phyloP scores from a whole-genome alignment of 352 stramenopile genomes.

The Thalassiosira delicatula region DNA sequence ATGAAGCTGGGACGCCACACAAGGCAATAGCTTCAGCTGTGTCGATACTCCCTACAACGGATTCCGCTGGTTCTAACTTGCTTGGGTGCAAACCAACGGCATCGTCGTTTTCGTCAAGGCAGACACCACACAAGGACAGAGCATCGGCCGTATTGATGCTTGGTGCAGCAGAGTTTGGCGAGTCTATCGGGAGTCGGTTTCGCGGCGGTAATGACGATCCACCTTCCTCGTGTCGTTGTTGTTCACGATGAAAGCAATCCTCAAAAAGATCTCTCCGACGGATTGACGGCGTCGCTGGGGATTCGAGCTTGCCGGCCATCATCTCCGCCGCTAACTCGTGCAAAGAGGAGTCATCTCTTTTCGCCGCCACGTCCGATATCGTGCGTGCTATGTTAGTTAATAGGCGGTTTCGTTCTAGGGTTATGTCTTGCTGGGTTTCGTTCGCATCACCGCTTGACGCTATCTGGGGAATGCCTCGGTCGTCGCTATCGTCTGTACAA shows the following conservation, averaged over 20 bases:
- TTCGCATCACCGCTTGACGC: too few relatives aligned
- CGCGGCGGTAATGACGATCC: too few relatives aligned
- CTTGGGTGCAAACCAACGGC: background rate
- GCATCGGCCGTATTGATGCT: constrained; percentile 25
- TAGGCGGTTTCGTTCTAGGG: constrained; percentile 7
- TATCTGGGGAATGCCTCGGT: too few relatives aligned
- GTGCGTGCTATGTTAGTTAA: constrained; percentile 19
- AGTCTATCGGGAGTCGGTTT: too few relatives aligned
- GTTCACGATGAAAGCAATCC: too few relatives aligned
- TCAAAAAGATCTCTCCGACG: too few relatives aligned
- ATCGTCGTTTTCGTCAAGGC: constrained; percentile 11
- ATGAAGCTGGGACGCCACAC: background rate
- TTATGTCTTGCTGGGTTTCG: background rate
- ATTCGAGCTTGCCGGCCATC: background rate
- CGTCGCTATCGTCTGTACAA: too few relatives aligned
- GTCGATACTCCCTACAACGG: constrained; percentile 1
- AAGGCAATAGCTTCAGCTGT: constrained; percentile 15
- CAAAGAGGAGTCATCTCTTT: constrained; percentile 17
- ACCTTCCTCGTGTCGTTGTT: too few relatives aligned
- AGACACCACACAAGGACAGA: constrained; percentile 21
- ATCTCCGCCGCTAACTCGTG: constrained; percentile 3
- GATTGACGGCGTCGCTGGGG: background rate
- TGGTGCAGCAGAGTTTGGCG: background rate
- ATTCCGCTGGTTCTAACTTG: constrained; percentile 6
- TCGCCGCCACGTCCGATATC: constrained; percentile 12